These are phyloP conservation scores for Penicillium pancosmium DNA, from an alignment of 495 filamentous ascomycete genomes.

Conservation along the genomic window DNA sequence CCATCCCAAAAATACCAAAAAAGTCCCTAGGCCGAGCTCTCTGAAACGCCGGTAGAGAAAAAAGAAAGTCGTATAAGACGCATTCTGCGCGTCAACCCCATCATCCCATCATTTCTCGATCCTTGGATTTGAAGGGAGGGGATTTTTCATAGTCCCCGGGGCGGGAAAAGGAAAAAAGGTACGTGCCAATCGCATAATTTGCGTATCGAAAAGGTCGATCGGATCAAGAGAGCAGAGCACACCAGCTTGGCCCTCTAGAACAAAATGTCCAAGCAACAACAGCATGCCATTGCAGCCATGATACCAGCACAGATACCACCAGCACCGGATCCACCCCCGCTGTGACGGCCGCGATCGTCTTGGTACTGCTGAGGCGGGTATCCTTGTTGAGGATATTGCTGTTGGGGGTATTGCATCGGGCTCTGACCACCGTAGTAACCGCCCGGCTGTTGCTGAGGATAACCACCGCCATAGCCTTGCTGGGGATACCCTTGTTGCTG, in stretches of 20 bases:
- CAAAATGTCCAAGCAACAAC: slow-evolving; percentile 58
- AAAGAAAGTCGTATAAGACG: neutral
- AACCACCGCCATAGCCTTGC: slow-evolving; percentile 27
- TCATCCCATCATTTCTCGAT: too few species aligned
- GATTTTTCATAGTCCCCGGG: too few species aligned
- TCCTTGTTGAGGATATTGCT: slow-evolving; percentile 44
- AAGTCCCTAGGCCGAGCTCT: neutral
- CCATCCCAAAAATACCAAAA: neutral
- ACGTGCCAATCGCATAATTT: too few species aligned
- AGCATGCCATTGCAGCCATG: slow-evolving; percentile 52
- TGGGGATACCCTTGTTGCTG: slow-evolving; percentile 15
- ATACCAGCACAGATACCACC: slow-evolving; percentile 52
- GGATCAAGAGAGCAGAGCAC: slow-evolving; percentile 9
- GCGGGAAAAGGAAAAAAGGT: too few species aligned
- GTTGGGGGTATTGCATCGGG: slow-evolving; percentile 50
- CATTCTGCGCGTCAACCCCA: too few species aligned
- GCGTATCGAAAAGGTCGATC: neutral
- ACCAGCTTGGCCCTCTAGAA: slow-evolving; percentile 34
- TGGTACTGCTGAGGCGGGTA: slow-evolving; percentile 24
- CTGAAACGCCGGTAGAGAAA: neutral
- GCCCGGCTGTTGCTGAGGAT: slow-evolving; percentile 18
- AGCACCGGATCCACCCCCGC: slow-evolving; percentile 27
- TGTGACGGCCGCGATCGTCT: slow-evolving; percentile 34
- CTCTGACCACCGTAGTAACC: slow-evolving; percentile 35
- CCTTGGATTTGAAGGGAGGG: too few species aligned